Evolutionary conservation across 2,329 filamentous ascomycete genomes (phyloP).

Genomic region (Coniochaeta ligniaria): DNA sequence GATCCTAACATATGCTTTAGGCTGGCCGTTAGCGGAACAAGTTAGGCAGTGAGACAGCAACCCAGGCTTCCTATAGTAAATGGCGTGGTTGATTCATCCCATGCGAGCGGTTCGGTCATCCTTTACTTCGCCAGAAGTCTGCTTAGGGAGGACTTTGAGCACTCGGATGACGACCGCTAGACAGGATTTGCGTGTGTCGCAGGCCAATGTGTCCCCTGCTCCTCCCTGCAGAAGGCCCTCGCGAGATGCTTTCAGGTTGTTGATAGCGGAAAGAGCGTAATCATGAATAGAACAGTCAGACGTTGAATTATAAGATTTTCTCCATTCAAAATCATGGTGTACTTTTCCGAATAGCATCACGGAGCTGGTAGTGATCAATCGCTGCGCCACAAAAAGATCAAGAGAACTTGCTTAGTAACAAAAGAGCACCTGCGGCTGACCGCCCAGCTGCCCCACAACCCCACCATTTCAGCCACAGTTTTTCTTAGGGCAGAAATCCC

Average conservation of each 20-base stretch:
- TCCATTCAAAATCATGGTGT: not conserved
- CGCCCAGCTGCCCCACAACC: not conserved
- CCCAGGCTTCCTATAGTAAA: not conserved
- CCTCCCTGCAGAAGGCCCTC: not conserved
- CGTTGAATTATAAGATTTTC: not conserved
- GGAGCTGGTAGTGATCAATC: no score
- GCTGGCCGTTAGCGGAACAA: slow-evolving; percentile 58
- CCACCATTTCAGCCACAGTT: not conserved
- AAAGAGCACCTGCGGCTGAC: not conserved
- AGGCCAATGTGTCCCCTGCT: not conserved
- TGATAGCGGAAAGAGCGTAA: not conserved
- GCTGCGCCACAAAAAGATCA: not conserved
- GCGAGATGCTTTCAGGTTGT: not conserved
- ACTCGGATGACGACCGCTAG: not conserved
- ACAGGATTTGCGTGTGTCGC: not conserved
- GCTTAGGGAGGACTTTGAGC: not conserved
- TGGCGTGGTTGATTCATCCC: not conserved
- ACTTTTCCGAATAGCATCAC: no score
- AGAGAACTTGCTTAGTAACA: not conserved
- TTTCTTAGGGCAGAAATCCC: not conserved
- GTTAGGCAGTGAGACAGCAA: slow-evolving; percentile 26
- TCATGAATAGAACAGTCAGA: not conserved
- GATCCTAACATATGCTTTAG: slow-evolving; percentile 19
- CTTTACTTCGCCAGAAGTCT: not conserved
- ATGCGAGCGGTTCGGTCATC: not conserved